phyloP scores from a whole-genome alignment of 139 green algal genomes.

The Pycnococcus provasolii region DNA sequence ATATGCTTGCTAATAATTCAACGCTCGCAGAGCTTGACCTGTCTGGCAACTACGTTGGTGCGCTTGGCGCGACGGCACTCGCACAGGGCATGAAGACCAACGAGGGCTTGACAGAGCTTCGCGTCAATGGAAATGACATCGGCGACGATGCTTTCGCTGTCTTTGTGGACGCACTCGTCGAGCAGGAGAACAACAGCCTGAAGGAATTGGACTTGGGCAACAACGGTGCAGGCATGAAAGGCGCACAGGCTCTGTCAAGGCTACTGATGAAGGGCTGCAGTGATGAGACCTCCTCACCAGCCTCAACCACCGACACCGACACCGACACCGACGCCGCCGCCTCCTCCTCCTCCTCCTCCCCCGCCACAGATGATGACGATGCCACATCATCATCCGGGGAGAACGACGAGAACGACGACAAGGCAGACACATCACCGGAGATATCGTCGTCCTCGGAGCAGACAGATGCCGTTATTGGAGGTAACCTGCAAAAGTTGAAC shows the following conservation, averaged over 20 bases:
- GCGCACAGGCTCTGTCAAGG: too few relatives aligned
- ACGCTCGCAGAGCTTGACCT: constrained; percentile 5
- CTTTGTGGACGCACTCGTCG: neutral
- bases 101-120: constrained; percentile 58
- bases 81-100: constrained; percentile 64
- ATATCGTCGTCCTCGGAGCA: too few relatives aligned
- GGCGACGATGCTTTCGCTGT: constrained; percentile 65
- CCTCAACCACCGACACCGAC: too few relatives aligned
- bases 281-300: too few relatives aligned
- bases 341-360: too few relatives aligned
- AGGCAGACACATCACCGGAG: too few relatives aligned
- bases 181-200: constrained; percentile 33
- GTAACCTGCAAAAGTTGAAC: constrained; percentile 64
- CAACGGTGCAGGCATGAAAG: constrained; percentile 58
- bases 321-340: too few relatives aligned
- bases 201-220: constrained; percentile 80
- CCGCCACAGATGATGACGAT: too few relatives aligned
- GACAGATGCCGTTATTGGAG: too few relatives aligned
- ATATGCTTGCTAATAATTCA: constrained; percentile 15
- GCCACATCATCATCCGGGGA: too few relatives aligned
- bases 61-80: constrained; percentile 51
- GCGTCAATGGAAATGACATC: constrained; percentile 85
- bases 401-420: too few relatives aligned
- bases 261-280: too few relatives aligned
- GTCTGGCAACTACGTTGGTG: constrained; percentile 65